Evolutionary conservation across 2,329 filamentous ascomycete genomes (phyloP), one percentile per base, ranked within the genome.

Genomic region (Venturia asperata): DNA sequence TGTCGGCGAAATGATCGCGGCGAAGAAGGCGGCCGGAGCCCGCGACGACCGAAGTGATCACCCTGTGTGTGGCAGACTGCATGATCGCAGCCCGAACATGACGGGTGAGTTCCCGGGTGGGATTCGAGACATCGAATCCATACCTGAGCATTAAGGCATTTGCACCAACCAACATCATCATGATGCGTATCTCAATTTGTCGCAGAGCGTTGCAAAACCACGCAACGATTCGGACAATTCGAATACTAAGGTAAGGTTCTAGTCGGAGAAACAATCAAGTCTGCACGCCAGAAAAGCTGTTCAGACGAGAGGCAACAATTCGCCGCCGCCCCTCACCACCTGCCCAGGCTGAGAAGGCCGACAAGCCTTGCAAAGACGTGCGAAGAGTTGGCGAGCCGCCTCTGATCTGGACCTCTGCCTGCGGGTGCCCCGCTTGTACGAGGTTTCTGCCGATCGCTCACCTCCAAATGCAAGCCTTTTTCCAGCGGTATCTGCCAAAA

Each of bases 321-420:
- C 13, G 49, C 49, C 49, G 24, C 27, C 30, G 30, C 30, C 30
- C 49, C 21, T 34, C 49, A 11, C 5, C 49, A 55, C 13, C 24
- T 55, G 49, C 49, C 49, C 24, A 55, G 49, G 11, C 49, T 55
- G 49, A 30, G n/a, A n/a, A 47, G 19, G 19, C 49, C 24, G 49
- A 55, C 24, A 55, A 55, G 49, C 49, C 49, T 55, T 19, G 24
- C 49, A 19, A 24, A 55, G 49, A 30, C 49, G 13, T 55, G 49
- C 49, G 49, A 55, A 55, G 24, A 55, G 24, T 34, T 30, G 49
- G 11, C 27, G 52, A 56, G 30, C 52, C 52, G 52, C 52, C 52
- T 56, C 52, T 56, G 34, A 56, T 56, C 52, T 56, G 49, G 30
- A 30, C 21, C 24, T 30, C 27, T 34, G 27, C 9, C 27, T 37